A percentile compares a stretch with the other conserved stretches of the same genome.
Conservation (phyloP, 2,329 filamentous ascomycete genomes). For the Botrytis medusae region DNA sequence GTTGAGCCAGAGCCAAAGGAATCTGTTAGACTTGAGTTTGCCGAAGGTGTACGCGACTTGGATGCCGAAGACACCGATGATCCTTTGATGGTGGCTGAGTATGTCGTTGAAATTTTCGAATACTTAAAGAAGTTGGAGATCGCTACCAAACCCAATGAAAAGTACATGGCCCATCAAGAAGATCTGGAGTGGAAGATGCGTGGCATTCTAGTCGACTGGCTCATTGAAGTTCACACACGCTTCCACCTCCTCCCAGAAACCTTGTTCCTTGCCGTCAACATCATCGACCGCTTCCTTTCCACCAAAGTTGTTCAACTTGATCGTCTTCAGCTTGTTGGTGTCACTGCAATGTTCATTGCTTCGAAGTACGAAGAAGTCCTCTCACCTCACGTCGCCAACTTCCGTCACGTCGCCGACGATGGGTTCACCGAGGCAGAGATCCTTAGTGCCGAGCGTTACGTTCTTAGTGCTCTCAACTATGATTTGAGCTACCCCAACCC, state of each 20-base stretch:
- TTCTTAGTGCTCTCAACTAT: slow-evolving; percentile 88
- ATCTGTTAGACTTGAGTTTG: slow-evolving; percentile 34
- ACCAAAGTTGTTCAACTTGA: slow-evolving; percentile 94
- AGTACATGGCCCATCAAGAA: slow-evolving; percentile 94
- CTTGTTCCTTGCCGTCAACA: slow-evolving; percentile 94
- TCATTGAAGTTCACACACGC: slow-evolving; percentile 95
- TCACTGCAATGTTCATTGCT: slow-evolving; percentile 99
- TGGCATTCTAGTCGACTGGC: slow-evolving; percentile 95
- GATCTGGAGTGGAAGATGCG: slow-evolving; percentile 99
- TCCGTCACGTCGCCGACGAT: slow-evolving; percentile 94
- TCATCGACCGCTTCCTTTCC: slow-evolving; percentile 96
- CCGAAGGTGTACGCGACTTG: slow-evolving; percentile 59
- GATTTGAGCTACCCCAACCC: slow-evolving; percentile 98
- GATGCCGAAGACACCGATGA: slow-evolving; percentile 89
- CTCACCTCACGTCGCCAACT: slow-evolving; percentile 94
- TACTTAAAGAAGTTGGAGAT: slow-evolving; percentile 87
- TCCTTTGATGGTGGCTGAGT: slow-evolving; percentile 96
- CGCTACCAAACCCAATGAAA: slow-evolving; percentile 77
- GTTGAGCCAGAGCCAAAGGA: slow-evolving; percentile 35
- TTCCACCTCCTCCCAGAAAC: slow-evolving; percentile 96
- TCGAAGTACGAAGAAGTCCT: slow-evolving; percentile 99
- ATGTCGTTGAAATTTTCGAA: slow-evolving; percentile 95
- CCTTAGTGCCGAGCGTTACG: slow-evolving; percentile 92
- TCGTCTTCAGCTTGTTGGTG: slow-evolving; percentile 91
- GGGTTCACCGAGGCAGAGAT: slow-evolving; percentile 96